phyloP scores from a whole-genome alignment of 2,329 filamentous ascomycete genomes.

The Helotiales sp. region DNA sequence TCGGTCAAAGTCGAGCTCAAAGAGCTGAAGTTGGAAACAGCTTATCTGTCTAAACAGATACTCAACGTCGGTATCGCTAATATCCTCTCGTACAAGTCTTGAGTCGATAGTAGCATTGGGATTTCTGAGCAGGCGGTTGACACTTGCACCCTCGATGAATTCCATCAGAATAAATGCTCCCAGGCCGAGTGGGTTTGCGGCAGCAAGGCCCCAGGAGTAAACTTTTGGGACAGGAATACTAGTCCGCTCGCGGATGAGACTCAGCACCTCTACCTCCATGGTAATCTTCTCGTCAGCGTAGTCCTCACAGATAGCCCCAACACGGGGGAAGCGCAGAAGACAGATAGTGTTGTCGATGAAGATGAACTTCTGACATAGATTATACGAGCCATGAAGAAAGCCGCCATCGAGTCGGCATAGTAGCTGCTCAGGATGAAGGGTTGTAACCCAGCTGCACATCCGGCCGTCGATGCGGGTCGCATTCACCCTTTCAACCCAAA shows the following conservation, averaged over 20 bases:
- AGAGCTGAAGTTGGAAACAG: conserved; percentile 25
- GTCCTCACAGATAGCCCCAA: conserved; percentile 32
- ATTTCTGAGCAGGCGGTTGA: too few species aligned
- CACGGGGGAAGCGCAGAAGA: conserved; percentile 25
- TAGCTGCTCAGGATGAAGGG: conserved; percentile 43
- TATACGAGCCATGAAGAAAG: conserved; percentile 44
- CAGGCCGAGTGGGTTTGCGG: too few species aligned
- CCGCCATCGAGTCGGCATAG: conserved; percentile 42
- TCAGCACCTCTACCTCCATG: conserved; percentile 22
- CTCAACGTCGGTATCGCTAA: conserved; percentile 23
- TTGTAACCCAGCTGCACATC: conserved; percentile 41
- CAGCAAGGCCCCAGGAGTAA: not conserved
- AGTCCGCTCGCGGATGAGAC: conserved; percentile 15
- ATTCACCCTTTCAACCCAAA: conserved; percentile 13
- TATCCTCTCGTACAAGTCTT: conserved; percentile 16
- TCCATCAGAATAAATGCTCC: too few species aligned
- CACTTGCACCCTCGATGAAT: too few species aligned
- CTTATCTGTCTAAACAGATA: conserved; percentile 23
- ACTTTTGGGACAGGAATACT: conserved; percentile 14
- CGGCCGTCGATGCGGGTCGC: not conserved
- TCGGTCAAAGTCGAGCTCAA: conserved; percentile 23
- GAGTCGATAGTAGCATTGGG: too few species aligned
- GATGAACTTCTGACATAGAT: conserved; percentile 43
- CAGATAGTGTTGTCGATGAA: conserved; percentile 35
- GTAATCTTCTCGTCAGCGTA: conserved; percentile 28